A percentile compares a stretch with the other conserved stretches of the same genome.
These are phyloP conservation scores for Fusarium compactum DNA, from an alignment of 2,329 filamentous ascomycete species.

Conservation along the genomic window DNA sequence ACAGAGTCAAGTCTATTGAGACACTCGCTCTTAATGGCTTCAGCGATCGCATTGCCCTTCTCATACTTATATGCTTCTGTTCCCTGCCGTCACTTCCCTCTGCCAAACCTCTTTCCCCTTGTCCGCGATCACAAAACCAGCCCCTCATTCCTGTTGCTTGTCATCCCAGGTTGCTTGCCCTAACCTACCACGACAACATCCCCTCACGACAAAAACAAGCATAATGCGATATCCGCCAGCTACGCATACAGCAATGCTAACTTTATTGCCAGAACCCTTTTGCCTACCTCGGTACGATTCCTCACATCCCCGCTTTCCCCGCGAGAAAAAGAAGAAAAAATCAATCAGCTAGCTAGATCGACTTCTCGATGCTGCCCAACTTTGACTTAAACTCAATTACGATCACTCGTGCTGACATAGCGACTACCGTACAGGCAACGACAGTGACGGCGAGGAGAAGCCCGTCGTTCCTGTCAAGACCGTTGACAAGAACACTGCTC, in stretches of 20 bases:
- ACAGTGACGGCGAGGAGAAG: slow-evolving; percentile 73
- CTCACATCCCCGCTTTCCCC: slow-evolving; percentile 41
- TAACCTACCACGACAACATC: slow-evolving; percentile 30
- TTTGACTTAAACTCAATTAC: slow-evolving; percentile 16
- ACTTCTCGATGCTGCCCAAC: slow-evolving; percentile 28
- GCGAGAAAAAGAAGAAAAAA: slow-evolving; percentile 21
- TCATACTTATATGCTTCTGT: neutral
- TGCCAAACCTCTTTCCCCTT: neutral
- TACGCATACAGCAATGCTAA: slow-evolving; percentile 35
- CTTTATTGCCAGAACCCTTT: slow-evolving; percentile 84
- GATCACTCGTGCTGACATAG: slow-evolving; percentile 45
- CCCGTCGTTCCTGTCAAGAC: slow-evolving; percentile 87
- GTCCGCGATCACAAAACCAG: slow-evolving; percentile 22
- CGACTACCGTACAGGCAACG: slow-evolving; percentile 63
- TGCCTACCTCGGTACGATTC: slow-evolving; percentile 91
- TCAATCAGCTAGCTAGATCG: slow-evolving; percentile 40
- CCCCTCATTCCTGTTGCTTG: slow-evolving; percentile 39
- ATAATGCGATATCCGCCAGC: neutral
- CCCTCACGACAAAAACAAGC: slow-evolving; percentile 8
- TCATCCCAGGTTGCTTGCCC: slow-evolving; percentile 41
- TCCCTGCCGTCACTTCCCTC: slow-evolving; percentile 4
- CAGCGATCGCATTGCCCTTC: slow-evolving; percentile 8
- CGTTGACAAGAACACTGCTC: slow-evolving; percentile 83
- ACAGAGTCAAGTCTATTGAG: slow-evolving; percentile 5
- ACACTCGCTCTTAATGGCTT: slow-evolving; percentile 25